Base-by-base conservation (phyloP, 2,329 filamentous ascomycete species). In the Cordyceps farinosa region DNA sequence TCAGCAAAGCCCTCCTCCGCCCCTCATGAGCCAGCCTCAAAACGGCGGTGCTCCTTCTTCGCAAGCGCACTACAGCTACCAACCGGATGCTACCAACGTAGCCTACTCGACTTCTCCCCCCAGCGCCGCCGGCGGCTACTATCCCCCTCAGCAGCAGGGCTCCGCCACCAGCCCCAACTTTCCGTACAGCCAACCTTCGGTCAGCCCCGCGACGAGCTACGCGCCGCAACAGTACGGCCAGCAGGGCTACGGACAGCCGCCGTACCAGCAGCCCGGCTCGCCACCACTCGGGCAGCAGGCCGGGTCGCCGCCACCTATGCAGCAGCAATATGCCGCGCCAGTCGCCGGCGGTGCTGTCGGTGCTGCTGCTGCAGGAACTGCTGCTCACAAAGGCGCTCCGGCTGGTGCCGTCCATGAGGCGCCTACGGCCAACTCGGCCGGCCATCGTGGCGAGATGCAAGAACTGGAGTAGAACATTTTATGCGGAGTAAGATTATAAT, bases 381-480 rank as follows among this genome's bases (percentile, higher is more conserved):
- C 30, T 3, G 30, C 27, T 13, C 51, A 42, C 42, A 45, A 51
- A n/a, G 42, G 45, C n/a, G 48, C 27, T 6, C 47, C 48, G 38
- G 22, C 38, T 22, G 44, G 51, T 3, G 15, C 32, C 3, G 42
- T 51, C 22, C 62, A 64, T 38, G 62, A 64, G 56, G 62, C 56
- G 17, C 62, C 62, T 27, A 30, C 56, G 9, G 56, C 52, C n/a
- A 56, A 42, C 30, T 40, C 55, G 10, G 55, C 54, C n/a, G 55
- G 57, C 15, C 62, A 64, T 27, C 62, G 62, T 10, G 62, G 62
- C 27, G 55, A 64, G 42, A 64, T 60, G 56, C 62, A 64, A 5
- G 62, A 64, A 45, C n/a, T 64, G 17, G 40, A 40, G 42, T 64
- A 55, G 40, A 22, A 53, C 13, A 9, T 13, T 34, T 2, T 4